phyloP scores from a whole-genome alignment of 257 asterid genomes.

The Salvia rosmarinus region DNA sequence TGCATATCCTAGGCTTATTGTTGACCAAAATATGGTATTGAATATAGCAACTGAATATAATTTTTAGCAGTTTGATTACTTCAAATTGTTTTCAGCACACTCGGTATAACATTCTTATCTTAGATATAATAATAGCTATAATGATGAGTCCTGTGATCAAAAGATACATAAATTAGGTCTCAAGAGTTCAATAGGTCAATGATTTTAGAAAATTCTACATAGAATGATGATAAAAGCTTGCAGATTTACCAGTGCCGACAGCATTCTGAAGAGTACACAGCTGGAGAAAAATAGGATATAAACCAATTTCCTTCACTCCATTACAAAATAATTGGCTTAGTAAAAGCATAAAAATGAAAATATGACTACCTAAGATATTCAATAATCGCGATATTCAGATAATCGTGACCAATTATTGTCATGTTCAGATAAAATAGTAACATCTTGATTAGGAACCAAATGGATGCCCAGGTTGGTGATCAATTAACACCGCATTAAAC shows the following conservation, averaged over 20 bases:
- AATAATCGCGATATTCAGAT: too few relatives aligned
- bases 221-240: background rate
- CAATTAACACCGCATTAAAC: background rate
- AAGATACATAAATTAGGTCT: too few relatives aligned
- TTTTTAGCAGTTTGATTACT: background rate
- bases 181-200: too few relatives aligned
- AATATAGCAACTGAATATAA: background rate
- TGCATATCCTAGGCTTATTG: slow-evolving; percentile 4
- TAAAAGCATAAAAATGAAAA: background rate
- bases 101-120: background rate
- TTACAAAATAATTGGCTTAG: background rate
- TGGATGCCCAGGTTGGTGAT: background rate
- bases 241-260: background rate
- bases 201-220: too few relatives aligned
- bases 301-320: background rate
- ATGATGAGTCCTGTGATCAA: background rate
- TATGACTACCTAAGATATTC: background rate
- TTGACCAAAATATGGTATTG: background rate
- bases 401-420: background rate
- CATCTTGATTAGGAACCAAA: background rate
- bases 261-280: background rate
- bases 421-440: background rate
- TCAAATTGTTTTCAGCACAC: background rate
- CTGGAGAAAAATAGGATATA: background rate
- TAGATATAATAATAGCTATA: background rate